phyloP scores from a whole-genome alignment of 1,139 yeast species.

The Candida mesenterica region DNA sequence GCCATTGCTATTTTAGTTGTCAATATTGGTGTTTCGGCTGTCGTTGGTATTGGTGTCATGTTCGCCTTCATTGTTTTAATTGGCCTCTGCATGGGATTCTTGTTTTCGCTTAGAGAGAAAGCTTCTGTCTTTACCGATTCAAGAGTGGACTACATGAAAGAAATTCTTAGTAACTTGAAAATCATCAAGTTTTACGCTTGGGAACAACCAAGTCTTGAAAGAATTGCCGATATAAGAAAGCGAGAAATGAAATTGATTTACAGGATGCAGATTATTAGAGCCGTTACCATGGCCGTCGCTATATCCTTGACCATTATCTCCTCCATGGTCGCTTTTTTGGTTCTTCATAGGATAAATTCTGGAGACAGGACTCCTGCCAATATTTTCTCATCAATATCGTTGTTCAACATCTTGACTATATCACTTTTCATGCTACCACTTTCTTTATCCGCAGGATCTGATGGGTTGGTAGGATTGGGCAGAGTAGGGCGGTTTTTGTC shows the following conservation, averaged over 20 bases:
- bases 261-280: constrained; percentile 54
- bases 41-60: constrained; percentile 56
- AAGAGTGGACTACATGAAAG: constrained; percentile 61
- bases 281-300: constrained; percentile 57
- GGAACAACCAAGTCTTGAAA: constrained; percentile 59
- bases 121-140: constrained; percentile 54
- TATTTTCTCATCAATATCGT: constrained; percentile 74
- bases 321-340: constrained; percentile 72
- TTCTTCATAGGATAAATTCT: constrained; percentile 51
- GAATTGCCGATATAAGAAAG: constrained; percentile 45
- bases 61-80: constrained; percentile 40
- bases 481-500: constrained; percentile 56
- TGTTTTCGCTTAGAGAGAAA: constrained; percentile 40
- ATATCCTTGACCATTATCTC: constrained; percentile 63
- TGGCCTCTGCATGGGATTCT: constrained; percentile 29
- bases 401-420: constrained; percentile 60
- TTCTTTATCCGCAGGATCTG: constrained; percentile 64
- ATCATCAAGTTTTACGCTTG: constrained; percentile 67
- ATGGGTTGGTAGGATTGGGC: constrained; percentile 60
- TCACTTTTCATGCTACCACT: constrained; percentile 65
- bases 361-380: constrained; percentile 58
- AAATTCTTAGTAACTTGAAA: constrained; percentile 61
- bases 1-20: constrained; percentile 63
- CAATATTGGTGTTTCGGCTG: constrained; percentile 71
- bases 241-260: constrained; percentile 50